Conservation (phyloP, 108 stramenopile genomes). For the Pseudonitzschia multistriata region DNA sequence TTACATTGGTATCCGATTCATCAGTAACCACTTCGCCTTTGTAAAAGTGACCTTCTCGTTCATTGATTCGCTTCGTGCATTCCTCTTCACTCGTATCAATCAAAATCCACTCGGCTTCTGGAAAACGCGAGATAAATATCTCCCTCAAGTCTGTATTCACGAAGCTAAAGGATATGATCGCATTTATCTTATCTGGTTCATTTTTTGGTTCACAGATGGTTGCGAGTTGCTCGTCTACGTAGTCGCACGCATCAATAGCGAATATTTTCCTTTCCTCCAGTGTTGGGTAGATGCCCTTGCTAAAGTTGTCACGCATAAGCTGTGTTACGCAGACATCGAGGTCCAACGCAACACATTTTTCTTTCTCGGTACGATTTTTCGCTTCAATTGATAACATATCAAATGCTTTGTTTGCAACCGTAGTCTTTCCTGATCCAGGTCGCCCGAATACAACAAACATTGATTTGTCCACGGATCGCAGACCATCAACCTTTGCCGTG, state of each 20-base stretch:
- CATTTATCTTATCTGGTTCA: neutral
- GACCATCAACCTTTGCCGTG: neutral
- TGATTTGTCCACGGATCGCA: conserved; percentile 2
- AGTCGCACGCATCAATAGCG: conserved; percentile 43
- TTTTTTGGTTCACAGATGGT: conserved; percentile 4
- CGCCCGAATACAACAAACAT: conserved; percentile 36
- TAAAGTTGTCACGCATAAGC: conserved; percentile 72
- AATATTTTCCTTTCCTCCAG: conserved; percentile 50
- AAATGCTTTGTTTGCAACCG: conserved; percentile 28
- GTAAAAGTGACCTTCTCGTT: conserved; percentile 70
- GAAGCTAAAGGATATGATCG: conserved; percentile 60
- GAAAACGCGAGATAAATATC: conserved; percentile 48
- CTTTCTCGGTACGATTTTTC: neutral
- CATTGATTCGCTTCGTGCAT: conserved; percentile 46
- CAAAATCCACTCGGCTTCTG: conserved; percentile 52
- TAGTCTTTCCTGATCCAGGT: conserved; percentile 42
- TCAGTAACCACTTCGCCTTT: conserved; percentile 24
- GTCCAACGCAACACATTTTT: conserved; percentile 29
- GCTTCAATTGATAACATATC: neutral
- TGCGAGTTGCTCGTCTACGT: conserved; percentile 38
- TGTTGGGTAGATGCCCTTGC: conserved; percentile 67
- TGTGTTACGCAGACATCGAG: conserved; percentile 72
- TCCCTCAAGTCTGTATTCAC: conserved; percentile 65
- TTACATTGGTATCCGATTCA: conserved; percentile 11
- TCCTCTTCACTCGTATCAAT: conserved; percentile 51